These are phyloP conservation scores for Aphanomyces euteiches DNA, from an alignment of 352 stramenopile genomes.

Conservation along the genomic window DNA sequence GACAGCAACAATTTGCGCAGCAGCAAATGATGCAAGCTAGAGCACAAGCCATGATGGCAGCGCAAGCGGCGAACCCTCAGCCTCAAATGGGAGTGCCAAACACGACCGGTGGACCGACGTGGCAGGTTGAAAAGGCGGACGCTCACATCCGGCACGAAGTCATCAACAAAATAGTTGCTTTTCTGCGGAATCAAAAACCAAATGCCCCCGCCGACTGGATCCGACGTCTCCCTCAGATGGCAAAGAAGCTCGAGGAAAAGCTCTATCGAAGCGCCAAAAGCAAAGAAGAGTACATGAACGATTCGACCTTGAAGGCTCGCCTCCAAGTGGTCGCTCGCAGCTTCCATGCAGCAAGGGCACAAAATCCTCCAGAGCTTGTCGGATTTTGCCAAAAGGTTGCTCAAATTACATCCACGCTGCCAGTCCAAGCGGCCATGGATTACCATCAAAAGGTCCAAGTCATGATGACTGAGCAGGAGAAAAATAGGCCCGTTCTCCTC, in stretches of 20 bases:
- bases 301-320: slow-evolving; percentile 90
- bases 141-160: slow-evolving; percentile 45
- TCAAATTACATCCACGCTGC: slow-evolving; percentile 1
- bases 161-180: slow-evolving; percentile 89
- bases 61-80: slow-evolving; percentile 32
- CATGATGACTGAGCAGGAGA: slow-evolving; percentile 13
- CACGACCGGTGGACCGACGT: background rate
- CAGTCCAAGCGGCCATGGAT: background rate
- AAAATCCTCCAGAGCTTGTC: slow-evolving; percentile 29
- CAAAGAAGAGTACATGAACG: slow-evolving; percentile 95
- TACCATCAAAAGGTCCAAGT: slow-evolving; percentile 19
- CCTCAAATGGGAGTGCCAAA: slow-evolving; percentile 26
- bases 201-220: slow-evolving; percentile 96
- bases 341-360: slow-evolving; percentile 30
- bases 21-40: slow-evolving; percentile 40
- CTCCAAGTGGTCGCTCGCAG: slow-evolving; percentile 92
- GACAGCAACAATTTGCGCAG: slow-evolving; percentile 75
- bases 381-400: slow-evolving; percentile 18
- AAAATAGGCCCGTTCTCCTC: slow-evolving; percentile 57
- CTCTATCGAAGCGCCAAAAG: slow-evolving; percentile 89
- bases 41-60: slow-evolving; percentile 30
- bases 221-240: slow-evolving; percentile 97
- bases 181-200: slow-evolving; percentile 93
- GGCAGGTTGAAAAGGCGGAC: slow-evolving; percentile 15
- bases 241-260: slow-evolving; percentile 95